phyloP scores from a whole-genome alignment of 2,329 filamentous ascomycete species.

The Trichoderma sp. region DNA sequence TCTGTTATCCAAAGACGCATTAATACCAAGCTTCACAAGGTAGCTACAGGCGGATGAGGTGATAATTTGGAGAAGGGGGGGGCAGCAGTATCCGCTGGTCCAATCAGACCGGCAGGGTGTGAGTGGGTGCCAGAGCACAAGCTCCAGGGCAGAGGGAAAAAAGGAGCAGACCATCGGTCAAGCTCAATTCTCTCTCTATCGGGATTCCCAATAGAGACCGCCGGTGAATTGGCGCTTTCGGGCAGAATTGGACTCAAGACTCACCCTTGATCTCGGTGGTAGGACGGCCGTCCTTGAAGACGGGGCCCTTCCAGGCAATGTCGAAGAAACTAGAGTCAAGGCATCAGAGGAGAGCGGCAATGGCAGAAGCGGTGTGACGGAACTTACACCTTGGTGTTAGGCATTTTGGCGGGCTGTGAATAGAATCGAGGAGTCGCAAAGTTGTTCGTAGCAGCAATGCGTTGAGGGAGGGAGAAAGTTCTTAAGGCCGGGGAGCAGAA shows the following conservation, averaged over 20 bases:
- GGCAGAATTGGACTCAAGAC: constrained; percentile 49
- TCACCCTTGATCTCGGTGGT: constrained; percentile 60
- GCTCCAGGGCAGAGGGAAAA: background rate
- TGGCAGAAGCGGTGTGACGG: constrained; percentile 20
- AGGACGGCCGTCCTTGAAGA: constrained; percentile 58
- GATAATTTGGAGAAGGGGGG: background rate
- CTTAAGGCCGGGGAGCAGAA: constrained; percentile 39
- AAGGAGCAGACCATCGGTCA: background rate
- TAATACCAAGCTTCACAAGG: constrained; percentile 20
- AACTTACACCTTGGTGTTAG: constrained; percentile 64
- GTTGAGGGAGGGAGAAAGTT: constrained; percentile 42
- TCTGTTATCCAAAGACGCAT: constrained; percentile 43
- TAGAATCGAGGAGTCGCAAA: constrained; percentile 44
- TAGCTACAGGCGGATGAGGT: background rate
- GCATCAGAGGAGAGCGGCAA: constrained; percentile 24
- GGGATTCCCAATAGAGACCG: background rate
- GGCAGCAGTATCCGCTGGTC: background rate
- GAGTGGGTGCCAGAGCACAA: background rate
- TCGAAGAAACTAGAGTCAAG: constrained; percentile 62
- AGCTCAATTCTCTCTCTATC: background rate
- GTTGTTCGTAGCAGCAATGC: constrained; percentile 39
- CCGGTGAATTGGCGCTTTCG: background rate
- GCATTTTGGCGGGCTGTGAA: constrained; percentile 68
- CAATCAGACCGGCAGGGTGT: background rate
- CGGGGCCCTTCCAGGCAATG: constrained; percentile 68